A percentile compares a stretch with the other conserved stretches of the same genome.
These are phyloP conservation scores for Lipomyces yamanashiensis DNA, from an alignment of 805 yeast species.

Conservation along the genomic window DNA sequence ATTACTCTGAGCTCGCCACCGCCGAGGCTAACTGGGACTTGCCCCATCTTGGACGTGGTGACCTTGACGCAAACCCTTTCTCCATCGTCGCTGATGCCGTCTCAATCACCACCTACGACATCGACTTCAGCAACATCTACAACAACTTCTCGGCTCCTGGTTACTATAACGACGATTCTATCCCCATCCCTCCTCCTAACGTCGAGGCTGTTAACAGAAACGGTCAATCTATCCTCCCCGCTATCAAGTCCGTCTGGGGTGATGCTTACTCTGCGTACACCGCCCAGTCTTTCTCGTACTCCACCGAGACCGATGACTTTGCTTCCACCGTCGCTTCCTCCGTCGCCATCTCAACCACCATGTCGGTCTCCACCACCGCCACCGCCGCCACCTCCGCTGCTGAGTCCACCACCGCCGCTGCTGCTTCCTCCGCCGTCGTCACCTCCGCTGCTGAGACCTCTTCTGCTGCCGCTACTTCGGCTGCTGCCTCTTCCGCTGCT, in stretches of 20 bases:
- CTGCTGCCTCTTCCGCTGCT: constrained; percentile 15
- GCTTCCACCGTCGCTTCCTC: constrained; percentile 23
- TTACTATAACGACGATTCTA: constrained; percentile 28
- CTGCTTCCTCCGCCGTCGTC: constrained; percentile 8
- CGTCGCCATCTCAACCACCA: constrained; percentile 33
- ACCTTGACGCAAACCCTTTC: constrained; percentile 57
- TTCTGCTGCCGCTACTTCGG: constrained; percentile 27
- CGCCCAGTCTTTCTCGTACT: constrained; percentile 15
- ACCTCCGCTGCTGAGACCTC: constrained; percentile 23
- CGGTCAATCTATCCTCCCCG: constrained; percentile 46
- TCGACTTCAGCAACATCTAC: constrained; percentile 25
- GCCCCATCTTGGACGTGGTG: constrained; percentile 56
- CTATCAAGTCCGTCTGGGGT: constrained; percentile 47
- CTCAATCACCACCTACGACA: constrained; percentile 10
- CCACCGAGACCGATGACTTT: constrained; percentile 29
- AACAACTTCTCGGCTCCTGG: constrained; percentile 37
- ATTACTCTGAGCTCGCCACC: constrained; percentile 57
- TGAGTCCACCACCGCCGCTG: constrained; percentile 19
- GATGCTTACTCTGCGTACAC: constrained; percentile 28
- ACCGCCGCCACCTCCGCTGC: constrained; percentile 35
- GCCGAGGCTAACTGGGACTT: constrained; percentile 58
- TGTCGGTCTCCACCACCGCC: constrained; percentile 15
- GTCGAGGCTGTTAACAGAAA: constrained; percentile 46
- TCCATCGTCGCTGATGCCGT: constrained; percentile 49
- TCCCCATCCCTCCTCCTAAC: constrained; percentile 48